Evolutionary conservation across 352 stramenopile genomes (phyloP).

Genomic region (Globisporangium abappressorium): DNA sequence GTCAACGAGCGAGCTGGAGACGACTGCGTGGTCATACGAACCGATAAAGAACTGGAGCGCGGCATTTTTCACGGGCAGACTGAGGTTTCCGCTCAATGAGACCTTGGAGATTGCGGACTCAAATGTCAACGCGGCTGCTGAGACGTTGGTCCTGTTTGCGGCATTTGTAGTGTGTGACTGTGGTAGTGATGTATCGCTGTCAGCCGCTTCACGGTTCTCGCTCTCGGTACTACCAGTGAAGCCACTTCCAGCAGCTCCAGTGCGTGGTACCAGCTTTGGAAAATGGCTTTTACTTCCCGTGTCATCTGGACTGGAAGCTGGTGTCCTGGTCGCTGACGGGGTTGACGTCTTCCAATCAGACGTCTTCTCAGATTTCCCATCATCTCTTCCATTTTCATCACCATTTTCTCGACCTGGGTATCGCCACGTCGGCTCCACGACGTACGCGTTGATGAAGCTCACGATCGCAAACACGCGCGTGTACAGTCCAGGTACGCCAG

Average conservation of each 20-base stretch:
- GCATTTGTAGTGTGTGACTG: background rate
- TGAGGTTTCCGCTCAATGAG: background rate
- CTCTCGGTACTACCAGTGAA: background rate
- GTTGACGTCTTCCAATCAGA: background rate
- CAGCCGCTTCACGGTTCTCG: background rate
- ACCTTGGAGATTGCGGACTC: constrained; percentile 5
- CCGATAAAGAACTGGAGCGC: background rate
- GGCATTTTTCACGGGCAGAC: background rate
- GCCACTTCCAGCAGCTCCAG: background rate
- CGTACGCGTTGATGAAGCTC: constrained; percentile 1
- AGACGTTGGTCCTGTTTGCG: background rate
- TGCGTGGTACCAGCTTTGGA: background rate
- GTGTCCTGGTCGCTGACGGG: background rate
- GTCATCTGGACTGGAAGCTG: background rate
- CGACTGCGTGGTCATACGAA: background rate
- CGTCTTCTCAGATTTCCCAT: background rate
- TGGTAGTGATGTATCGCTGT: background rate
- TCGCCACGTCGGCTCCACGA: constrained; percentile 3
- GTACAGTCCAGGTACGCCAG: background rate
- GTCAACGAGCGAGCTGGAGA: background rate
- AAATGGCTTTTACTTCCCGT: constrained; percentile 1
- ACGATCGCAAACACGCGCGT: background rate
- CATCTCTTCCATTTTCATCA: background rate
- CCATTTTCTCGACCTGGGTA: background rate
- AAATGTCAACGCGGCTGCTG: background rate